A percentile compares a stretch with the other conserved stretches of the same genome.
Conservation (phyloP, 345 rosid genomes). For the Euclidium syriacum region DNA sequence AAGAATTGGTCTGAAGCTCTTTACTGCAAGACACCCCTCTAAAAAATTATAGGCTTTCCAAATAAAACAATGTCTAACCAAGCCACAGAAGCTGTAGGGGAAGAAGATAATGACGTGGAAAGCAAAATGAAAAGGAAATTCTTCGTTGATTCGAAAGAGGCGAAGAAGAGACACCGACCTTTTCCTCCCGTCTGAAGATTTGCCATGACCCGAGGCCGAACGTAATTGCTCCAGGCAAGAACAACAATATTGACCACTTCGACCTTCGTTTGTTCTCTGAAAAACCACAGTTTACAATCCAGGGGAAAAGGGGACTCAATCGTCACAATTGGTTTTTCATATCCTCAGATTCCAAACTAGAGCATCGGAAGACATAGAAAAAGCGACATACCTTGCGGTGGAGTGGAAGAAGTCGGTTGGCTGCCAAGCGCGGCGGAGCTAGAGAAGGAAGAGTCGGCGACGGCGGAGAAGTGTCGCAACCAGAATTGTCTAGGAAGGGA, state of each 20-base stretch:
- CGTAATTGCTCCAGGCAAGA: conserved; percentile 83
- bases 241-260: conserved; percentile 66
- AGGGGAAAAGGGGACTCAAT: background rate
- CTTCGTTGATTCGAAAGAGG: background rate
- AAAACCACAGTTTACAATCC: background rate
- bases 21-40: background rate
- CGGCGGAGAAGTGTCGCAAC: conserved; percentile 23
- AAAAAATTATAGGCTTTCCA: background rate
- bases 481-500: conserved; percentile 13
- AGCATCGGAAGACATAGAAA: background rate
- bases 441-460: conserved; percentile 31
- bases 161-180: conserved; percentile 40
- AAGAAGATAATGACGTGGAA: background rate
- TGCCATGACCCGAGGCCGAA: conserved; percentile 99
- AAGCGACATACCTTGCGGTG: conserved; percentile 37
- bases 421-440: conserved; percentile 31
- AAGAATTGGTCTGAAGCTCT: background rate
- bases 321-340: background rate
- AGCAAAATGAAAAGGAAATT: background rate
- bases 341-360: background rate
- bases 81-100: background rate
- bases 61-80: background rate
- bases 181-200: conserved; percentile 83
- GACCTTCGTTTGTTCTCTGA: conserved; percentile 39
- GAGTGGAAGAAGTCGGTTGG: conserved; percentile 27